Evolutionary conservation across 176 grass and related monocot genomes (phyloP), one percentile per base, ranked within the genome.

Genomic region (Paspalum vaginatum): DNA sequence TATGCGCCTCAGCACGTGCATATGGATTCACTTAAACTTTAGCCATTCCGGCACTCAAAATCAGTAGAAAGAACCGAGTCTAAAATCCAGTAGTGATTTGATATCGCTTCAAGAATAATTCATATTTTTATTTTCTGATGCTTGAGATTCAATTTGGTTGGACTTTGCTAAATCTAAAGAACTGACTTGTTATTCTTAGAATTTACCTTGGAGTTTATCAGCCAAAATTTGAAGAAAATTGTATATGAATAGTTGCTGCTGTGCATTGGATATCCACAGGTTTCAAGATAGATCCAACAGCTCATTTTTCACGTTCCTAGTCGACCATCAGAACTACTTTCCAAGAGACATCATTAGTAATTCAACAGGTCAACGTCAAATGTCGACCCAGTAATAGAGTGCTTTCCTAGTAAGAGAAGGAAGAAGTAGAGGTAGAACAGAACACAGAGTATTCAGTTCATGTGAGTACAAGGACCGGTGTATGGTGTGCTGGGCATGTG

Each of bases 231-330:
- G 5, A 26, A 47, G 24, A 8, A 57, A 60, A 14, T 25, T 15
- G 8, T 47, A 5, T 66, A 48, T 39, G 12, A 74, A 43, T 20
- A 20, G 37, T 11, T 68, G 11, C 0, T 53, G 13, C 44, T 73
- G 13, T 41, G 25, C 69, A 14, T 48, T 74, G 58, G 27, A 53
- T 25, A 5, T 40, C 67, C 51, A 8, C 3, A 11, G 20, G 76
- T 16, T 39, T 17, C 12, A 13, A 18, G 26, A 65, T 66, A 52
- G 46, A 40, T 65, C 18, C 17, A 26, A 48, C 47, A 65, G 61
- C 61, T 66, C 12, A 5, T 53, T 79, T 79, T 66, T 40, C 11
- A 79, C 75, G 52, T 52, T 65, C 76, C 61, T 52, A 78, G 16
- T 65, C 11, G 52, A 78, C 46, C 18, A 2, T 20, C 0, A 25